Base-by-base conservation (phyloP, 192 early-diverging fungal genomes). In the Kappamyces sp. region DNA sequence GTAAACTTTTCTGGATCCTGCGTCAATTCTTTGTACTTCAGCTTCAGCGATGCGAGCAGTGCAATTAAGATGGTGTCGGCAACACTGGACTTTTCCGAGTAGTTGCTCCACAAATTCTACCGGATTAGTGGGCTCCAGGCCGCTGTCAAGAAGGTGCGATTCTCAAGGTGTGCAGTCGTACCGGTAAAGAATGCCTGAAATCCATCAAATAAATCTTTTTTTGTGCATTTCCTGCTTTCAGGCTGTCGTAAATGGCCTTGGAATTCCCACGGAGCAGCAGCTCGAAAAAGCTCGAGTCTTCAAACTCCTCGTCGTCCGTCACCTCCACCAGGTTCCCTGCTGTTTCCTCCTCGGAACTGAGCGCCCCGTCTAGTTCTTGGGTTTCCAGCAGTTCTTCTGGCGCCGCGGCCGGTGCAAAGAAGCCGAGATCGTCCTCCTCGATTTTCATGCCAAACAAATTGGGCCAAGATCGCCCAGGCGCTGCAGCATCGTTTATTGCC, bases 11-110 rank as follows among this genome's bases (percentile, higher is more conserved):
- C 61, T 31, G 54, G 66, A 38, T 61, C 54, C 12, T 79, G 50
- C 31, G 74, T 59, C n/a, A 84, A 58, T 22, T 62, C 71, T 35
- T 49, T 86, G 79, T 64, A 79, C 81, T 70, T 98, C 96, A 65
- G 95, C 95, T 69, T 96, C 96, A 5, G 92, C 62, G 72, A 98
- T 80, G 45, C 93, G 52, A 4, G 88, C 79, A 12, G 95, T 87
- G 1, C 93, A 90, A 6, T 94, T 46, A 3, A 87, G 64, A 51
- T 89, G 82, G 37, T 32, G 9, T 62, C 39, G 37, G 52, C 63
- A n/a, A 60, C 60, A 11, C 3, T 34, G n/a, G 1, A 71, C 61
- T 29, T 72, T 58, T 46, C 49, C 42, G 29, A 57, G 55, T 79
- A 93, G 64, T 79, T 59, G 0, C 84, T 87, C 93, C 91, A 94